These are phyloP conservation scores for Acanthamoeba royreba DNA, from an alignment of 208 protist species.

Conservation along the genomic window DNA sequence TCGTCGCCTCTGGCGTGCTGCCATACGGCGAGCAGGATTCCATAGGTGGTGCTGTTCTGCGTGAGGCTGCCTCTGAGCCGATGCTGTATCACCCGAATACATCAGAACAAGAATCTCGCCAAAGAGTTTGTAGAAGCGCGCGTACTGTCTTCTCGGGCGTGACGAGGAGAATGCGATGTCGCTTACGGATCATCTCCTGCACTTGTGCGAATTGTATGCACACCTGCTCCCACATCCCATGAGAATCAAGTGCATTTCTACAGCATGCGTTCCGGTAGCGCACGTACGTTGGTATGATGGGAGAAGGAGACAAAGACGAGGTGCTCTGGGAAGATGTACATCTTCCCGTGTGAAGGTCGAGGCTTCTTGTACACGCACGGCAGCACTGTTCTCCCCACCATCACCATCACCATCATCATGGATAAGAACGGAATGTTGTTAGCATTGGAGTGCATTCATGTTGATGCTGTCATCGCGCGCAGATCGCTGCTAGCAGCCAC, in stretches of 20 bases:
- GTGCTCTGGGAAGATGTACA: slow-evolving; percentile 31
- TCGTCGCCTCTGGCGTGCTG: background rate
- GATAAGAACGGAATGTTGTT: too few species aligned
- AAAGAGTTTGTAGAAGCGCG: background rate
- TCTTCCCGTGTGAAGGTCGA: slow-evolving; percentile 24
- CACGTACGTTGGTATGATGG: slow-evolving; percentile 21
- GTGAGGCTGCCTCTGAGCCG: background rate
- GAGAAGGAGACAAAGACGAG: background rate
- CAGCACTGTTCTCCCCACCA: background rate
- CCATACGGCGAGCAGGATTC: background rate
- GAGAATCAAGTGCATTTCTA: background rate
- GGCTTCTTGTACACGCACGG: slow-evolving; percentile 34
- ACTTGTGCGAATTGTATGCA: background rate
- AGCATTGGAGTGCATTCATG: too few species aligned
- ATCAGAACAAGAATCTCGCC: background rate
- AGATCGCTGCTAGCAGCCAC: background rate
- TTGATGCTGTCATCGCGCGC: background rate
- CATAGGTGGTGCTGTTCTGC: background rate
- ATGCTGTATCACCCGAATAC: background rate
- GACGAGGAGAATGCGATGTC: background rate
- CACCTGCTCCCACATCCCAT: background rate
- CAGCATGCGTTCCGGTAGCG: background rate
- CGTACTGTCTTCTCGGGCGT: background rate
- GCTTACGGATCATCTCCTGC: background rate
- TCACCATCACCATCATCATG: too few species aligned